Evolutionary conservation across 1,284 basidiomycete genomes (phyloP), one percentile per base, ranked within the genome.

Genomic region (Melampsora americana): DNA sequence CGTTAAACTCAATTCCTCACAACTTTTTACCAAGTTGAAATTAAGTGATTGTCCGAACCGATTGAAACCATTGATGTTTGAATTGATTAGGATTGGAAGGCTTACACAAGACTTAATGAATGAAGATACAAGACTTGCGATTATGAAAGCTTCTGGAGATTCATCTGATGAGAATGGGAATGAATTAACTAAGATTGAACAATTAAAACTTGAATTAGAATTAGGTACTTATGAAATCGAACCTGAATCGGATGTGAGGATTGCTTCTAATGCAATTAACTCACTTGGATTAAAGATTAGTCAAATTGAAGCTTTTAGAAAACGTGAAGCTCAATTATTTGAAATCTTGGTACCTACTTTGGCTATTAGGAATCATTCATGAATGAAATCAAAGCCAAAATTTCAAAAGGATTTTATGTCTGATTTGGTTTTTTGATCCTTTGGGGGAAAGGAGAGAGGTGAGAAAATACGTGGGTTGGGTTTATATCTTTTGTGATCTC

Each of bases 41-140:
- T 28, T 73, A 18, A 48, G 50, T 48, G 70, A 73, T 65, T 73
- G 70, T 66, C 70, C 70, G 23, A 46, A 59, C 18, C 70, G 66
- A 12, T 48, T 66, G 26, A 46, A 50, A 56, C 70, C 70, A 26
- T 16, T 73, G 6, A 60, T 60, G 28, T 48, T 26, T 5, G 46
- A 73, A 56, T 28, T 73, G 50, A 62, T 73, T 32, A 44, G 23
- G 30, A 73, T 73, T 48, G 61, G 61, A 32, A 48, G 32, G 1
- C 53, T 48, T 32, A 66, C 70, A 1, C 70, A 73, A 66, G n/a
- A 44, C 12, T 66, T 73, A 39, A 48, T 39, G n/a, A 61, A 44
- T 28, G 48, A 66, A 26, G 70, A 73, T 39, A 46, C 20, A 18
- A 46, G 66, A 44, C 28, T 32, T 23, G 70, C 62, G 5, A 64